Conservation (phyloP, 331 rosid species). For the Dryas integrifolia region DNA sequence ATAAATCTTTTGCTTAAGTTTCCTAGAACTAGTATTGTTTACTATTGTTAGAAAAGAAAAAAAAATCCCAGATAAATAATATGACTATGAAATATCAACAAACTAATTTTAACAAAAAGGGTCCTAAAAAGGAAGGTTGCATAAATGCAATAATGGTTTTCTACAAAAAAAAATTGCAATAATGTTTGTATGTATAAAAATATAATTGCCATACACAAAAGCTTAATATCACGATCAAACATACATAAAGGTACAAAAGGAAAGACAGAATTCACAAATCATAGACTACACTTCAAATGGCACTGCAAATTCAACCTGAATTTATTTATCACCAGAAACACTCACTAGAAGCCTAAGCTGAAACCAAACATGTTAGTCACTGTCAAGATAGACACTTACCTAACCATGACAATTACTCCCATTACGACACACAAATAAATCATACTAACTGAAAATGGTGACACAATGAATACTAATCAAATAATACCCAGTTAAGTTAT, state of each 20-base stretch:
- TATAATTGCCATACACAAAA: background rate
- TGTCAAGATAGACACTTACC: slow-evolving; percentile 14
- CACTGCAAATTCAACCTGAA: slow-evolving; percentile 12
- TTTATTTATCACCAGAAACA: slow-evolving; percentile 8
- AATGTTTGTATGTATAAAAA: background rate
- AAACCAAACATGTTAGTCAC: slow-evolving; percentile 25
- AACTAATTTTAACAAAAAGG: background rate
- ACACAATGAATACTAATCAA: background rate
- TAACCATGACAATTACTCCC: background rate
- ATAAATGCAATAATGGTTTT: background rate
- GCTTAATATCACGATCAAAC: slow-evolving; percentile 4
- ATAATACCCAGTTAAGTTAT: background rate
- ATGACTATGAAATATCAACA: background rate
- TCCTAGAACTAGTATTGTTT: background rate
- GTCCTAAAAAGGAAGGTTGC: background rate
- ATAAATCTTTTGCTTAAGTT: background rate
- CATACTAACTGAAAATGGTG: background rate
- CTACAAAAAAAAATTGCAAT: no score
- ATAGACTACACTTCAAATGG: background rate
- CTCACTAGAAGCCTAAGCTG: slow-evolving; percentile 7
- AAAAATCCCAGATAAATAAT: background rate
- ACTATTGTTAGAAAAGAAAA: background rate
- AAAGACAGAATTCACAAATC: slow-evolving; percentile 18
- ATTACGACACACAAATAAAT: background rate
- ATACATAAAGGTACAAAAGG: slow-evolving; percentile 14